Base-by-base conservation (phyloP, 331 rosid species). In the Pyrus hybrid region DNA sequence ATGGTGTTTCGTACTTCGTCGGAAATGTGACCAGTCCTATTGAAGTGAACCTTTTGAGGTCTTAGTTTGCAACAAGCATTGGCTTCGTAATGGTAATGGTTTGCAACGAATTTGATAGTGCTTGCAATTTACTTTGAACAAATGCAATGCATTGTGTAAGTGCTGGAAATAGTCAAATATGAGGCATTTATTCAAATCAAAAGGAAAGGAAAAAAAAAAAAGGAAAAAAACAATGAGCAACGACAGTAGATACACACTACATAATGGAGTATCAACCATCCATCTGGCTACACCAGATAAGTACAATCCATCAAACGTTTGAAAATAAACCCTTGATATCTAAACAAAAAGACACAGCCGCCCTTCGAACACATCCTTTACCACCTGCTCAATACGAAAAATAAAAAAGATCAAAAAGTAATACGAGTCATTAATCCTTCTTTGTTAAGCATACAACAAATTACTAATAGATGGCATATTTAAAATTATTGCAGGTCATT, bases 311-410 rank as follows among this genome's bases (percentile, higher is more conserved):
- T 33, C 66, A 32, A 37, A 54, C 71, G 54, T 29, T 26, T 23
- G 17, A 66, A 72, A 26, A 47, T 45, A 37, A 54, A 4, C 11
- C 25, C 62, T 28, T 17, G 7, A 17, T 63, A 3, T 11, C 3
- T 8, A 29, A 14, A 16, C 41, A 7, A 29, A 63, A 63, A 69
- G 60, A 73, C 58, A 53, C 2, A 68, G 16, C 14, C 1, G 28
- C 32, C 47, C 32, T 73, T 23, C 76, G 4, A 1, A n/a, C 67
- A 68, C 66, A 60, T 30, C 32, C 18, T 9, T 21, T 12, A 13
- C 81, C 85, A 13, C 81, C 85, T 81, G 76, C 30, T 30, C 61
- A 60, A 45, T 37, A 71, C 29, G 6, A 29, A 26, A 54, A 1
- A 14, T 9, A 26, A 30, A 28, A 28, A n/a, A 21, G 22, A 41